Percentiles rank a stretch among this genome's conserved stretches.
Evolutionary conservation across 1,284 basidiomycete genomes (phyloP).

Genomic region (Ganoderma leucocontextum): DNA sequence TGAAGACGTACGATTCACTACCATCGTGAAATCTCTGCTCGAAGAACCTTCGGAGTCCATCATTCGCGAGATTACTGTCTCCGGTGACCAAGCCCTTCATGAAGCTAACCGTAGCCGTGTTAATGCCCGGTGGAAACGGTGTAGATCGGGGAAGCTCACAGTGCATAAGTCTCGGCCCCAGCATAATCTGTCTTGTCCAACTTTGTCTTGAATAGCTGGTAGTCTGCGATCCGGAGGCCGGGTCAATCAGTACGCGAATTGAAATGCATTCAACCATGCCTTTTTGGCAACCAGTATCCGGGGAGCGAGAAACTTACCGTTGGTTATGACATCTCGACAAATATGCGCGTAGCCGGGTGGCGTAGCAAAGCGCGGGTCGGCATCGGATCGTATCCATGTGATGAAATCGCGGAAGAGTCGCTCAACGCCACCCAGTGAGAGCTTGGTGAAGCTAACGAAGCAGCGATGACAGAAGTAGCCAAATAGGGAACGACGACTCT

Average conservation of each 20-base stretch:
- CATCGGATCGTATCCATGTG: conserved; percentile 58
- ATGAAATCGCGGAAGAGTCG: conserved; percentile 70
- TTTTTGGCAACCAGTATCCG: neutral
- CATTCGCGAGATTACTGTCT: conserved; percentile 72
- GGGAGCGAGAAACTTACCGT: conserved; percentile 45
- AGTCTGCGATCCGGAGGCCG: conserved; percentile 45
- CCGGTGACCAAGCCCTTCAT: conserved; percentile 67
- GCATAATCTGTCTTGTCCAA: conserved; percentile 74
- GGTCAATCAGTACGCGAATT: neutral
- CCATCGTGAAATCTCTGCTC: conserved; percentile 83
- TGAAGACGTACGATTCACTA: conserved; percentile 72
- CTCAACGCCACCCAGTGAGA: conserved; percentile 73
- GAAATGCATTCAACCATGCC: neutral
- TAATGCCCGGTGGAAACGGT: neutral
- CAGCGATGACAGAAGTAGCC: conserved; percentile 82
- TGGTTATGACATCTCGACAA: conserved; percentile 65
- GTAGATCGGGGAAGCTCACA: conserved; percentile 50
- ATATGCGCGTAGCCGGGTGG: conserved; percentile 49
- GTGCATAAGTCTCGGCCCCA: conserved; percentile 64
- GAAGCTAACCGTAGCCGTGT: conserved; percentile 54
- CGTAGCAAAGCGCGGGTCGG: conserved; percentile 40
- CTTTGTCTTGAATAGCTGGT: conserved; percentile 70
- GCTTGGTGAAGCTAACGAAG: conserved; percentile 74
- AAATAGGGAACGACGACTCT: conserved; percentile 79
- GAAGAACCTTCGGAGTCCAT: conserved; percentile 78